These are phyloP conservation scores for Huntiella moniliformis DNA, from an alignment of 2,329 filamentous ascomycete species.

Conservation along the genomic window DNA sequence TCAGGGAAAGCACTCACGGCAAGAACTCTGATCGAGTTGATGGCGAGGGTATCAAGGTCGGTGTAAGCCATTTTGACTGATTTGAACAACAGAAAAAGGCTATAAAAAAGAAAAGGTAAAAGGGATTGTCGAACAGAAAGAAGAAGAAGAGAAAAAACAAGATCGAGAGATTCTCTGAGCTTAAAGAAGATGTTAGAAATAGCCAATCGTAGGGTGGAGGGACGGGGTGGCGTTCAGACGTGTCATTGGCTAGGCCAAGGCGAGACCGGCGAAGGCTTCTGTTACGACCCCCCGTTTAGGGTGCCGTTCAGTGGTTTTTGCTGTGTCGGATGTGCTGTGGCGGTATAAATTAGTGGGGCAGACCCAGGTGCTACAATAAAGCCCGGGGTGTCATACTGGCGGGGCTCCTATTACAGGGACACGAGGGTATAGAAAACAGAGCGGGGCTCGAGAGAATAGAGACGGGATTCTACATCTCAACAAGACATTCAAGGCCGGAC, in stretches of 20 bases:
- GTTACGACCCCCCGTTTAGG: too few relatives aligned
- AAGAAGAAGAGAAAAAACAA: constrained; percentile 9
- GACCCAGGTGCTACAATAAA: too few relatives aligned
- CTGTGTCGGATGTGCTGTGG: too few relatives aligned
- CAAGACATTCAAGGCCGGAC: too few relatives aligned
- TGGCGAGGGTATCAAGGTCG: constrained; percentile 72
- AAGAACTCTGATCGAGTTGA: constrained; percentile 95
- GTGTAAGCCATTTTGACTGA: constrained; percentile 62
- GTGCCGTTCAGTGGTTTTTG: too few relatives aligned
- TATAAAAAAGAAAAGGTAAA: constrained; percentile 13
- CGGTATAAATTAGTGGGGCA: too few relatives aligned
- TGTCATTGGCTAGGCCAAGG: constrained; percentile 11
- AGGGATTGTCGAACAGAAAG: constrained; percentile 11
- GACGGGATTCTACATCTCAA: too few relatives aligned
- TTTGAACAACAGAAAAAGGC: constrained; percentile 11
- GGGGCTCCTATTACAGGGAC: not conserved
- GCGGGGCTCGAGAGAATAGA: too few relatives aligned
- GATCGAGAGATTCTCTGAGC: not conserved
- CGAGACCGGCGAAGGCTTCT: constrained; percentile 7
- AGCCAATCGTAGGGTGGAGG: constrained; percentile 10
- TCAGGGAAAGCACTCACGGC: constrained; percentile 49
- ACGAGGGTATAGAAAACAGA: not conserved
- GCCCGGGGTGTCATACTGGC: not conserved
- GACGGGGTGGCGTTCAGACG: not conserved
- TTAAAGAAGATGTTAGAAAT: constrained; percentile 6